Base-by-base conservation (phyloP, 495 filamentous ascomycete species). In the Cercophora sp. region DNA sequence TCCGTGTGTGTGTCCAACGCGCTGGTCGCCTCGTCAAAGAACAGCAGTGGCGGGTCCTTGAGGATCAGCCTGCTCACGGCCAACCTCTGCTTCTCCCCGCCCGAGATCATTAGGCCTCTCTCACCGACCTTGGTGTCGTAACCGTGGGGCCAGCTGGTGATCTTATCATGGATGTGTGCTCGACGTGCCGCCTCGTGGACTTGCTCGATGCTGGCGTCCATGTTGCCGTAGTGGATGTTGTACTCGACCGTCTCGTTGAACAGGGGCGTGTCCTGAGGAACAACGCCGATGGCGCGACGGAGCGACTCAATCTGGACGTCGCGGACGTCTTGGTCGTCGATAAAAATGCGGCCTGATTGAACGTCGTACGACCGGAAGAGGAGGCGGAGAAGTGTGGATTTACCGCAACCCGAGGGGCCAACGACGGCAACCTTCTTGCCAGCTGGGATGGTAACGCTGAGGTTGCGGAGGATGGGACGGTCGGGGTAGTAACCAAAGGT, bases 1-100 rank as follows among this genome's bases (percentile, higher is more conserved):
- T 98, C 93, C 0, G 93, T 97, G 65, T 96, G 88, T 0, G 94
- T 96, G 63, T 98, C 93, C 40, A 98, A 75, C 1, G 93, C 94
- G 42, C 88, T 94, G 1, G 94, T 98, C 70, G 93, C 93, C 74
- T 98, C 93, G 61, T 98, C 93, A 58, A 97, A 97, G 79, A 98
- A 97, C 1, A 97, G 72, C 27, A 97, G 70, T 5, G 90, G 86
- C 0, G 93, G 92, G 59, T 98, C 89, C 59, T 98, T 98, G 37
- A 98, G 71, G 1, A 98, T 78, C 29, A 97, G 65, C 25, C 93
- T 76, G 5, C 89, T 88, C 18, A 98, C 83, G 2, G 94, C 93
- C 25, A 98, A 70, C 4, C 93, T 82, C 64, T 98, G 93, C 69
- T 97, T 97, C 72, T 98, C 93, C 26, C 93, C 93, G 6, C 91